Percentiles rank a stretch among this genome's conserved stretches.
phyloP scores from a whole-genome alignment of 768 basidiomycete genomes.

The Boletellus ananas region DNA sequence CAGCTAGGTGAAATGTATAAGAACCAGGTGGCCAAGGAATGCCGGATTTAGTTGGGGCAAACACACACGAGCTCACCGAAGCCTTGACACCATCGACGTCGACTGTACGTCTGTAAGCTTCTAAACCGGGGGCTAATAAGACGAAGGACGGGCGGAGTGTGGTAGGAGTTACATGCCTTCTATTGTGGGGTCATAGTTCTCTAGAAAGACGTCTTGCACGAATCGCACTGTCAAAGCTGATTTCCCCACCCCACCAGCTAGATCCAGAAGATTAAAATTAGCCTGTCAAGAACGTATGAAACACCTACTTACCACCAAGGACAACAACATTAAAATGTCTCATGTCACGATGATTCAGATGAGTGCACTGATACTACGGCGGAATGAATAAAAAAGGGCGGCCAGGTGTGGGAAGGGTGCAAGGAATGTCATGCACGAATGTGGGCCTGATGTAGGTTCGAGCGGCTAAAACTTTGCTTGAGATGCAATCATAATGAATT shows the following conservation, averaged over 20 bases:
- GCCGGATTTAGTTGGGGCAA: conserved; percentile 4
- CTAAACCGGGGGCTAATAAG: conserved; percentile 35
- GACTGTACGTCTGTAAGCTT: conserved; percentile 65
- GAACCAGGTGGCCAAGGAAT: conserved; percentile 5
- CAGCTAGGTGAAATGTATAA: conserved; percentile 44
- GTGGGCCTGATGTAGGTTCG: background rate
- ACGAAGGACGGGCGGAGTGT: background rate
- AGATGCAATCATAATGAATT: background rate
- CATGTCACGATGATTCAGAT: conserved; percentile 37
- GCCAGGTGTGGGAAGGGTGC: conserved; percentile 22
- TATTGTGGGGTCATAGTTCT: conserved; percentile 80
- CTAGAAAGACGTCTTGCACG: conserved; percentile 67
- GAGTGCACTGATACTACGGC: conserved; percentile 2
- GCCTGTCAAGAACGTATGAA: background rate
- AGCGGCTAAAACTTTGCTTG: background rate
- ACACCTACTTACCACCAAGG: conserved; percentile 58
- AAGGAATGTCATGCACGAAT: conserved; percentile 14
- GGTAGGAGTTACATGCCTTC: conserved; percentile 49
- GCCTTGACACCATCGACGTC: conserved; percentile 63
- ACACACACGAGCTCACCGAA: conserved; percentile 43
- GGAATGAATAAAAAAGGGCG: conserved; percentile 5
- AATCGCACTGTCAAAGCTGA: conserved; percentile 82
- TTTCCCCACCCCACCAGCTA: conserved; percentile 87
- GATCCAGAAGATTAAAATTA: conserved; percentile 4
- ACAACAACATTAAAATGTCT: conserved; percentile 75